Evolutionary conservation across 202 grass and related monocot genomes (phyloP), one percentile per base, ranked within the genome.

Genomic region (Zizania palustris): DNA sequence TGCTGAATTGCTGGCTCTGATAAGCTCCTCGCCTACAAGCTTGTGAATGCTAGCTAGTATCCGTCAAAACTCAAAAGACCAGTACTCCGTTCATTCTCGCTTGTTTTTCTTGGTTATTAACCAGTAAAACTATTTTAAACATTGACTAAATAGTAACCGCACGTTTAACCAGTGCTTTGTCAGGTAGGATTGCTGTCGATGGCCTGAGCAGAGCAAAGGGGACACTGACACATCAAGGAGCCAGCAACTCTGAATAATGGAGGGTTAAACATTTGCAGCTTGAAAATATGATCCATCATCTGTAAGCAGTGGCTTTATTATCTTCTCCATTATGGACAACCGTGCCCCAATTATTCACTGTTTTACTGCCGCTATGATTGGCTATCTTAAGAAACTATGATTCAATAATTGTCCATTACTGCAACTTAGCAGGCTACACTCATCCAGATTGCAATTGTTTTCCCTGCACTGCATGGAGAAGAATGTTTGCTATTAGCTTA

Each of bases 191-290:
- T 41, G 60, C 63, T 57, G 18, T 67, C 43, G 37, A 67, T 34
- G 48, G 46, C 36, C 62, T n/a, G 75, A 67, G 36, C 75, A 67
- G 12, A 42, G 19, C 16, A 16, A 22, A 50, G 39, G 38, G 6
- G 13, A 44, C 75, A 65, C 13, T 10, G 13, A 44, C 75, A 65
- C 13, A 70, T 49, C 56, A 80, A 80, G 15, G 63, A 40, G 45
- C 10, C 46, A 37, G 9, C 66, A 55, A 18, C 65, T 55, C 46
- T 48, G 84, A 45, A 45, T 45, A 76, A 64, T 69, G 77, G 77
- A 86, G 28, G 40, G 40, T 49, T 77, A 15, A 65, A 10, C 49
- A 66, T 36, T 36, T 20, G 59, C 19, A 63, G 51, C 11, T 43
- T 20, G 48, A 18, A 69, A 70, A n/a, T 43, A 20, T 71, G 56